These are phyloP conservation scores for Phaffia tasmanica DNA, from an alignment of 768 basidiomycete species.

Conservation along the genomic window DNA sequence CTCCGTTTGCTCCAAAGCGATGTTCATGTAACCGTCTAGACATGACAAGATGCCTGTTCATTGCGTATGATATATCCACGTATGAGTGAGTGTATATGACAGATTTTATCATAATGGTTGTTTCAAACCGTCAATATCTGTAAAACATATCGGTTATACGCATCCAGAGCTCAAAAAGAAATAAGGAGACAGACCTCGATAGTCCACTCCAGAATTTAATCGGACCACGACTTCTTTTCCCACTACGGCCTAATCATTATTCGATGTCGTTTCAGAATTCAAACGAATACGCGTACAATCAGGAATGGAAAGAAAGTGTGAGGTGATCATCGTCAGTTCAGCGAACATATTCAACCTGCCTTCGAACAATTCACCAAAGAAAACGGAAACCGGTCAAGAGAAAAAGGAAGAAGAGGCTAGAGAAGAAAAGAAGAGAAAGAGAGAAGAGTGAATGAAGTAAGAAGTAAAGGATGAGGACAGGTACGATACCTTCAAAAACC, in stretches of 20 bases:
- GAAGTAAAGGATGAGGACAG: not conserved
- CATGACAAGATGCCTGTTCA: constrained; percentile 74
- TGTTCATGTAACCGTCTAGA: constrained; percentile 98
- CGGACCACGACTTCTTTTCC: constrained; percentile 92
- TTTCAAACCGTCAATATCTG: no score
- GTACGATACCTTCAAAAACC: constrained; percentile 64
- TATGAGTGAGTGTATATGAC: not conserved
- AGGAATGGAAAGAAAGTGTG: no score
- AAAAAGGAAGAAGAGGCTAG: not conserved
- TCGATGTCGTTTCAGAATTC: not conserved
- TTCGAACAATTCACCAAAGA: no score
- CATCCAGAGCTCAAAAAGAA: not conserved
- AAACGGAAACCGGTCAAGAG: no score
- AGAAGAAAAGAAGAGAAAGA: not conserved
- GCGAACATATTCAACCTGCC: no score
- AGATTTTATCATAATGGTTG: no score
- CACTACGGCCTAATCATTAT: constrained; percentile 47
- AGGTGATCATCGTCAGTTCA: no score
- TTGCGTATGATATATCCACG: no score
- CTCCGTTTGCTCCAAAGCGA: constrained; percentile 92
- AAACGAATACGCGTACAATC: no score
- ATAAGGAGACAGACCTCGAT: constrained; percentile 54
- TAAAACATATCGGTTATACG: not conserved
- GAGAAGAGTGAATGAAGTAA: not conserved
- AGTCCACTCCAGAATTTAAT: constrained; percentile 83